A percentile compares a stretch with the other conserved stretches of the same genome.
Evolutionary conservation across 2,329 filamentous ascomycete species (phyloP).

Genomic region (Tolypocladium pustulatum): DNA sequence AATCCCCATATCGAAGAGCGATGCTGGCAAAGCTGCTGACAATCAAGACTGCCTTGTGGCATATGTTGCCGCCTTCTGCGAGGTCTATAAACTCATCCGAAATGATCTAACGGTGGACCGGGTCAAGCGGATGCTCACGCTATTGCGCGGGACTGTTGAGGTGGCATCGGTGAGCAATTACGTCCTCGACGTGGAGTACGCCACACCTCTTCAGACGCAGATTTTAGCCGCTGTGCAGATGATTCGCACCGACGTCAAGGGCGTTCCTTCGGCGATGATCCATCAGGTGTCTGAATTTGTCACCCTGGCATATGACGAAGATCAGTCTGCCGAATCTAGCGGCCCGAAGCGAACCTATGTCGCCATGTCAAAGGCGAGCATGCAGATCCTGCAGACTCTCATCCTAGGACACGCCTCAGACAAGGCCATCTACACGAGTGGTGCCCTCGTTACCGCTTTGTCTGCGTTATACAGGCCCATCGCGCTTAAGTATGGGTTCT

Average conservation of each 20-base stretch:
- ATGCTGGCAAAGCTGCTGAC: slow-evolving; percentile 32
- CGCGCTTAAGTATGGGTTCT: slow-evolving; percentile 69
- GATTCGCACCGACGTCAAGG: slow-evolving; percentile 54
- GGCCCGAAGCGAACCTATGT: slow-evolving; percentile 65
- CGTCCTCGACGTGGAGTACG: slow-evolving; percentile 59
- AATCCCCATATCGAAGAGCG: slow-evolving; percentile 38
- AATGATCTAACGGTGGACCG: slow-evolving; percentile 49
- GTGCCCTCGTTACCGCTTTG: slow-evolving; percentile 55
- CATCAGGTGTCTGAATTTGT: slow-evolving; percentile 60
- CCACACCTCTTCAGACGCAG: slow-evolving; percentile 62
- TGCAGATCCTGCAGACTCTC: slow-evolving; percentile 56
- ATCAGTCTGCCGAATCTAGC: slow-evolving; percentile 19
- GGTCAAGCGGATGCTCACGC: slow-evolving; percentile 56
- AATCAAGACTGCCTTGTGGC: slow-evolving; percentile 78
- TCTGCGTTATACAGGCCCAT: slow-evolving; percentile 61
- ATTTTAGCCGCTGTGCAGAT: slow-evolving; percentile 58
- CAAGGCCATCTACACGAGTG: slow-evolving; percentile 57
- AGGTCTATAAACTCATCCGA: slow-evolving; percentile 69
- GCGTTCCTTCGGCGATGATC: slow-evolving; percentile 58
- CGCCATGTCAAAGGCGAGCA: slow-evolving; percentile 75
- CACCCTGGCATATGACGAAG: slow-evolving; percentile 52
- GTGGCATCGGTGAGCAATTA: slow-evolving; percentile 59
- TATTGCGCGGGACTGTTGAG: slow-evolving; percentile 62
- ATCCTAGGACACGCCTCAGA: slow-evolving; percentile 49
- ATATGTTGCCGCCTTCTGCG: slow-evolving; percentile 66